Conservation (phyloP, 106 monocot genomes). For the Alisma plantagoaquatica region DNA sequence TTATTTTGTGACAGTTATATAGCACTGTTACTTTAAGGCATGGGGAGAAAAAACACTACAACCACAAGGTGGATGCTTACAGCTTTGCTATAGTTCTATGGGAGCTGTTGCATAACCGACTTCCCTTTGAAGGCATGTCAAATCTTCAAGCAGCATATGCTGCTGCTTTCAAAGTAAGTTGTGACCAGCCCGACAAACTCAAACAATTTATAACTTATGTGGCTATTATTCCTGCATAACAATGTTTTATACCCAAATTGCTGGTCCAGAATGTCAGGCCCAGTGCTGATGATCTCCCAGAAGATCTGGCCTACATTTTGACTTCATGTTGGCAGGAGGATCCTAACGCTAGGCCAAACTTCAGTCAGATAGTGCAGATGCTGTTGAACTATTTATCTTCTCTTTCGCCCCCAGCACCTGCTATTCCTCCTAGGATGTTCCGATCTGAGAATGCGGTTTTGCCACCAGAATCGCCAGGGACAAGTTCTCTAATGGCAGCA, state of each 20-base stretch:
- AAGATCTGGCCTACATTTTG: constrained; percentile 52
- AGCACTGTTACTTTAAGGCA: constrained; percentile 98
- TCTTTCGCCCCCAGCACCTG: constrained; percentile 38
- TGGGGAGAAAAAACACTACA: constrained; percentile 99
- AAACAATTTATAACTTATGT: neutral
- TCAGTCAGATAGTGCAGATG: constrained; percentile 89
- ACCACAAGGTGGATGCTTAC: constrained; percentile 97
- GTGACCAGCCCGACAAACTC: too few relatives aligned
- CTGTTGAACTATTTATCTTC: constrained; percentile 72
- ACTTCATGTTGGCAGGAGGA: constrained; percentile 96
- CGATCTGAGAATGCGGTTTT: constrained; percentile 65
- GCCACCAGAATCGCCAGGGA: constrained; percentile 96
- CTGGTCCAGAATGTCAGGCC: constrained; percentile 74
- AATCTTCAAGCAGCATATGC: constrained; percentile 99
- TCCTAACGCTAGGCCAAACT: constrained; percentile 78
- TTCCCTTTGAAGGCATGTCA: constrained; percentile 98
- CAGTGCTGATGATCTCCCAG: constrained; percentile 71
- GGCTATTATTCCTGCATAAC: too few relatives aligned
- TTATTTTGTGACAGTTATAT: constrained; percentile 90
- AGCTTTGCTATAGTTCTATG: constrained; percentile 97
- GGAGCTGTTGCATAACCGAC: constrained; percentile 88
- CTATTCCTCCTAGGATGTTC: constrained; percentile 44
- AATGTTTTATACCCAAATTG: neutral
- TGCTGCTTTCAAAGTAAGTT: constrained; percentile 90
- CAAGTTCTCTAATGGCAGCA: constrained; percentile 82